phyloP scores from a whole-genome alignment of 768 basidiomycete species.

The Bullera alba region DNA sequence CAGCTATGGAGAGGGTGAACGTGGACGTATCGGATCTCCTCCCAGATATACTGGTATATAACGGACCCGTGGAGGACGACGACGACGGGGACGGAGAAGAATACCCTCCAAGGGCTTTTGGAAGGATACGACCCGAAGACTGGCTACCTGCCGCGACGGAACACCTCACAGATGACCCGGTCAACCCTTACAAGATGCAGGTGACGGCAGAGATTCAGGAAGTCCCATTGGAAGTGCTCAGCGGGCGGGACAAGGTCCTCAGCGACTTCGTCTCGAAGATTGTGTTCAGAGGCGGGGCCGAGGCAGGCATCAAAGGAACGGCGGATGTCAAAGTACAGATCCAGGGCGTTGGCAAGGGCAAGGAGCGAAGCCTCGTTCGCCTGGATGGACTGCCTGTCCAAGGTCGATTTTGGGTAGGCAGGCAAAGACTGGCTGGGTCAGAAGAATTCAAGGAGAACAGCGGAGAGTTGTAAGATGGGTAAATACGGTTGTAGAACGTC shows the following conservation, averaged over 20 bases:
- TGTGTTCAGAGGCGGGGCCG: slow-evolving; percentile 44
- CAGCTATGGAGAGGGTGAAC: slow-evolving; percentile 57
- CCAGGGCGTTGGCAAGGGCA: slow-evolving; percentile 26
- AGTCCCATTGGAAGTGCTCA: slow-evolving; percentile 51
- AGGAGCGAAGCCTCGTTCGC: slow-evolving; percentile 18
- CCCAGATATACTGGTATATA: slow-evolving; percentile 42
- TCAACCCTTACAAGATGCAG: slow-evolving; percentile 17
- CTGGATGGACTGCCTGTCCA: slow-evolving; percentile 31
- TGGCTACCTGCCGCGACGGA: slow-evolving; percentile 49
- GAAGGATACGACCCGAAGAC: slow-evolving; percentile 56
- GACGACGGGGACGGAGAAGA: slow-evolving; percentile 28
- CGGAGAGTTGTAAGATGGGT: neutral
- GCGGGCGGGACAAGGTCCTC: slow-evolving; percentile 48
- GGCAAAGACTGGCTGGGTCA: slow-evolving; percentile 15
- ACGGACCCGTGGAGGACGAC: slow-evolving; percentile 51
- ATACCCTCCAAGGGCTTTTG: slow-evolving; percentile 41
- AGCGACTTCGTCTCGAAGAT: slow-evolving; percentile 44
- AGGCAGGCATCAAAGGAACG: slow-evolving; percentile 41
- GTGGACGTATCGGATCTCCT: slow-evolving; percentile 54
- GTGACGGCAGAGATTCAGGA: slow-evolving; percentile 38
- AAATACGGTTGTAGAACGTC: too few species aligned
- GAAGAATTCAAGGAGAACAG: neutral
- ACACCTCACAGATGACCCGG: slow-evolving; percentile 10
- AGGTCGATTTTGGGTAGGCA: slow-evolving; percentile 35
- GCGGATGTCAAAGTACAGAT: slow-evolving; percentile 34